Conservation (phyloP, 2,329 filamentous ascomycete species). For the Apiospora phragmitis region DNA sequence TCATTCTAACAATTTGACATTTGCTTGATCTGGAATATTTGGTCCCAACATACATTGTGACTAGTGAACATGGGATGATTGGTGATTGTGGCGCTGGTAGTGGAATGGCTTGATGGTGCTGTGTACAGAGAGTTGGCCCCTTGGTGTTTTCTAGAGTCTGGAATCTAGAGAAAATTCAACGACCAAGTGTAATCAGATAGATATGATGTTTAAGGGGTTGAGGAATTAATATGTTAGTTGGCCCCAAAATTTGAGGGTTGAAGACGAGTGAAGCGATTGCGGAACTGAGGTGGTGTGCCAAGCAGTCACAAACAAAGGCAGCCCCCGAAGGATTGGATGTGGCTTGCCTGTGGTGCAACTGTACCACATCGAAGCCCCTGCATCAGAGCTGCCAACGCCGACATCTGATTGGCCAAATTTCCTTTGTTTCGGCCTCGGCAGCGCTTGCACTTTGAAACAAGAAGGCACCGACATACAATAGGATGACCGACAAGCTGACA, state of each 20-base stretch:
- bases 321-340: background rate
- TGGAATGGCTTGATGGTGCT: background rate
- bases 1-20: no score
- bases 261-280: background rate
- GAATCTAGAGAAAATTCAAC: no score
- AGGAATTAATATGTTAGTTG: background rate
- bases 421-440: constrained; percentile 2
- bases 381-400: background rate
- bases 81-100: no score
- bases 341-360: background rate
- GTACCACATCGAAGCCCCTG: background rate
- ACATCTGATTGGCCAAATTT: background rate
- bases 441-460: background rate
- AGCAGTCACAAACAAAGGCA: background rate
- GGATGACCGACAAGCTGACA: background rate
- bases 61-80: no score
- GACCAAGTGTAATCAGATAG: background rate
- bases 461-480: background rate
- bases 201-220: background rate
- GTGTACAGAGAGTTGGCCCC: background rate
- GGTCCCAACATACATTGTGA: no score
- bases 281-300: background rate
- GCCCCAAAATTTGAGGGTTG: background rate
- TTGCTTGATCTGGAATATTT: no score
- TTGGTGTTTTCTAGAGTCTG: background rate